Base-by-base conservation (phyloP, 805 yeast species). In the Kazachstania bromeliacearum region DNA sequence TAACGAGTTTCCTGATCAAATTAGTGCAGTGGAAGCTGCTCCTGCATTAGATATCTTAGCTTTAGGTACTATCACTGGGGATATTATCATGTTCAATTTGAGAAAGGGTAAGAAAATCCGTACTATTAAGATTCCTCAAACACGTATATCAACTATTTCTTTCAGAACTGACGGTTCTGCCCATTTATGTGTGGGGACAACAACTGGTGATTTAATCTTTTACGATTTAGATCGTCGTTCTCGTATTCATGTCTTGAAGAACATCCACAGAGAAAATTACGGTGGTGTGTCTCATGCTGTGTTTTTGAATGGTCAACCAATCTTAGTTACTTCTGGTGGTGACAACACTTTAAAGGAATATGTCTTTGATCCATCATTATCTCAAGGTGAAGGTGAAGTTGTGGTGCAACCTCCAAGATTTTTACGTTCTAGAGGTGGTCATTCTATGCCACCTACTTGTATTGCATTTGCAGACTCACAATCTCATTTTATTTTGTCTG, bases 381-480 rank as follows among this genome's bases (percentile, higher is more conserved):
- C 88, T 0, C 73, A 77, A 46, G 50, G 43, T 28, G 57, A 51
- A 30, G 55, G 57, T 25, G 59, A 59, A 28, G 66, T 79, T 2
- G 75, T 85, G 22, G 79, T 83, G 4, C 75, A 87, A 9, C 95
- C 96, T 1, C 97, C 98, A 29, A 78, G 98, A 53, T 76, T 79
- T 41, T 67, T 94, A 50, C 75, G 98, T 57, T 82, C 94, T 1
- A 74, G 98, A 55, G 97, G 96, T 50, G 99, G 99, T n/a, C 98
- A 92, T 57, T 76, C 95, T 4, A 80, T 83, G 21, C 95, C 98
- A 3, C 94, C 97, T 2, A 68, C 80, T 0, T 55, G 74, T 4
- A 75, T 92, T 28, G 64, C 66, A 17, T 92, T 92, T 59, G 84
- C 94, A 4, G 81, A 82, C 47, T 77, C 75, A 34, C 76, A 76